Base-by-base conservation (phyloP, 2,329 filamentous ascomycete species). In the Calonectria fujianensis region DNA sequence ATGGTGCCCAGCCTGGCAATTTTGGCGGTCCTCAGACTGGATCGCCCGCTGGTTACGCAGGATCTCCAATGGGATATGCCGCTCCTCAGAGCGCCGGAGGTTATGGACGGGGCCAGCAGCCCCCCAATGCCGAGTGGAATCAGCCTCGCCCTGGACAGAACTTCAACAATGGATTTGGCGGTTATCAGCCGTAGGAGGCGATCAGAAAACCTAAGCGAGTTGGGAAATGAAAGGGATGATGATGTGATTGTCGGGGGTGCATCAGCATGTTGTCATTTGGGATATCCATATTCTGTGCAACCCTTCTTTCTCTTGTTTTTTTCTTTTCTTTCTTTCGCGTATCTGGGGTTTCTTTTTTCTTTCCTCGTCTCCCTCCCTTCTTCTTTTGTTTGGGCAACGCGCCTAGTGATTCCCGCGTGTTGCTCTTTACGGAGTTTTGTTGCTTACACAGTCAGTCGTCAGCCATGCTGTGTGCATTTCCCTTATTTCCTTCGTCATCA, bases 51-150 rank as follows among this genome's bases (percentile, higher is more conserved):
- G 90, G 88, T 57, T 93, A 92, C 84, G 91, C 89, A 79, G 91
- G 90, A 79, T 93, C 93, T 82, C 92, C 91, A 73, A 94, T 94
- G 90, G 90, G 90, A 77, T 95, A 94, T 86, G 93, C 90, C 82
- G 93, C 89, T 77, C 93, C 91, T 80, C 90, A 93, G 79, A 97
- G 94, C 83, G 94, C 94, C 80, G 95, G 94, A 81, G 95, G 95
- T 75, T 98, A 96, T 83, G 95, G 95, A 76, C 95, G 95, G 83
- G 95, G 94, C 78, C 91, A 92, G 80, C 89, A 90, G 82, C 88
- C 88, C 50, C 89, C 90, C 51, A 90, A 90, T 77, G 82, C 87
- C 76, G 90, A 91, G 81, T 91, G 90, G 90, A 84, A 85, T 70
- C 88, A 90, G 82, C 85, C 87, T 66, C 86, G 86, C 67, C 87